Evolutionary conservation across 1,139 yeast genomes (phyloP).

Genomic region (Ogataea hybrid): DNA sequence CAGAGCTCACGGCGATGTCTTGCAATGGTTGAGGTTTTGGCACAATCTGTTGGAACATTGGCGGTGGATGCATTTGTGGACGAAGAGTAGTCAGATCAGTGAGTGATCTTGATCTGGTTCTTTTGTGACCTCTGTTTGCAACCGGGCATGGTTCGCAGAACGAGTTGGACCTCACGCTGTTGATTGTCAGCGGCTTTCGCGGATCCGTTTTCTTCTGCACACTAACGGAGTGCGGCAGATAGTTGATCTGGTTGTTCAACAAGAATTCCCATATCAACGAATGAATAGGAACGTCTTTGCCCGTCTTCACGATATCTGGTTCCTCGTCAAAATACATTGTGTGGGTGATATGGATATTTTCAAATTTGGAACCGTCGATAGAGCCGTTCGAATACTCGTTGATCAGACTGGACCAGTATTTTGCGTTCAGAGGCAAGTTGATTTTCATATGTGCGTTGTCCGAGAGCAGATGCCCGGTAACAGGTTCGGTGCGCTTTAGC

Average conservation of each 20-base stretch:
- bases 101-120: slow-evolving; percentile 34
- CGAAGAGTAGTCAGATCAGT: slow-evolving; percentile 27
- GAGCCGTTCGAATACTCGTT: slow-evolving; percentile 33
- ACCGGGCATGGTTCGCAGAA: slow-evolving; percentile 1
- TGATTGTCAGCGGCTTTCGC: slow-evolving; percentile 1
- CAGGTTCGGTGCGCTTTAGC: slow-evolving; percentile 29
- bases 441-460: slow-evolving; percentile 23
- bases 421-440: slow-evolving; percentile 32
- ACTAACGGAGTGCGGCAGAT: slow-evolving; percentile 25
- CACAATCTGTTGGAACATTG: slow-evolving; percentile 7
- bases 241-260: slow-evolving; percentile 14
- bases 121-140: slow-evolving; percentile 29
- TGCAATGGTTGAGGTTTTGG: slow-evolving; percentile 1
- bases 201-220: slow-evolving; percentile 11
- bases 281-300: slow-evolving; percentile 22
- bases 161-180: slow-evolving; percentile 5
- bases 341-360: slow-evolving; percentile 28
- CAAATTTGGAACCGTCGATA: slow-evolving; percentile 22
- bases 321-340: slow-evolving; percentile 31
- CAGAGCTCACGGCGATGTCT: slow-evolving; percentile 16
- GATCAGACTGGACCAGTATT: slow-evolving; percentile 31
- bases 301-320: slow-evolving; percentile 14
- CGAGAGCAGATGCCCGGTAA: slow-evolving; percentile 26
- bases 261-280: slow-evolving; percentile 32
- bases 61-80: slow-evolving; percentile 11